phyloP scores from a whole-genome alignment of 2,329 filamentous ascomycete species.

The Exophiala bonariae region DNA sequence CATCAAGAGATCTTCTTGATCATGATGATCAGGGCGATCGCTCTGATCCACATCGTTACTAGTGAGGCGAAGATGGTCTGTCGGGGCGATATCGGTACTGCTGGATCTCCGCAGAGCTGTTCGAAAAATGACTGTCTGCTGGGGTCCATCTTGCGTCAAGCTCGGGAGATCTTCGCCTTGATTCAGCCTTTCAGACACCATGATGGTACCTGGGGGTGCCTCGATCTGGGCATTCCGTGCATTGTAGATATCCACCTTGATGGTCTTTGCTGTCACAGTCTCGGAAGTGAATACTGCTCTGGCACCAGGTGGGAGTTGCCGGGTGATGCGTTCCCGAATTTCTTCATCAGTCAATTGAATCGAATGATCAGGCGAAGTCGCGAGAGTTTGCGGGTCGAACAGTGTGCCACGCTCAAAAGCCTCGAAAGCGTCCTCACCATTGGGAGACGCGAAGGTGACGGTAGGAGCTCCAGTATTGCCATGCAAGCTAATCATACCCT shows the following conservation, averaged over 20 bases:
- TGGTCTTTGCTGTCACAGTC: constrained; percentile 44
- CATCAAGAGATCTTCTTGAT: constrained; percentile 23
- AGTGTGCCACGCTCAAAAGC: constrained; percentile 38
- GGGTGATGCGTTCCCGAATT: constrained; percentile 48
- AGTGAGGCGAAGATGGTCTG: constrained; percentile 21
- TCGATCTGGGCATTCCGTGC: constrained; percentile 42
- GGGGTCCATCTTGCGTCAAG: constrained; percentile 35
- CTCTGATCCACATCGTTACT: constrained; percentile 3
- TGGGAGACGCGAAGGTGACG: constrained; percentile 51
- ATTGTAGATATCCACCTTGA: constrained; percentile 48
- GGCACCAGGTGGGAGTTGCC: constrained; percentile 43
- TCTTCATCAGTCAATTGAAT: constrained; percentile 45
- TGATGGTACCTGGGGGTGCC: constrained; percentile 46
- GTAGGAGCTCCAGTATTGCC: constrained; percentile 47
- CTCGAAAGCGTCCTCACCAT: constrained; percentile 40
- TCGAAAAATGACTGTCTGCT: constrained; percentile 47
- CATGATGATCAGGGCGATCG: constrained; percentile 34
- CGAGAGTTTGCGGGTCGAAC: constrained; percentile 26
- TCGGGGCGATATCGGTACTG: constrained; percentile 21
- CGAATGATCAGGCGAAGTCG: constrained; percentile 37
- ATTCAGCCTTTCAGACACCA: constrained; percentile 48
- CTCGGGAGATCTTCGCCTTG: constrained; percentile 49
- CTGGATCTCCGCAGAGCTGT: constrained; percentile 39
- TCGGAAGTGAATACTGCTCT: constrained; percentile 46
- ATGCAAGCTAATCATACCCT: constrained; percentile 34